phyloP scores from a whole-genome alignment of 345 rosid genomes.

The Triadica sebifera region DNA sequence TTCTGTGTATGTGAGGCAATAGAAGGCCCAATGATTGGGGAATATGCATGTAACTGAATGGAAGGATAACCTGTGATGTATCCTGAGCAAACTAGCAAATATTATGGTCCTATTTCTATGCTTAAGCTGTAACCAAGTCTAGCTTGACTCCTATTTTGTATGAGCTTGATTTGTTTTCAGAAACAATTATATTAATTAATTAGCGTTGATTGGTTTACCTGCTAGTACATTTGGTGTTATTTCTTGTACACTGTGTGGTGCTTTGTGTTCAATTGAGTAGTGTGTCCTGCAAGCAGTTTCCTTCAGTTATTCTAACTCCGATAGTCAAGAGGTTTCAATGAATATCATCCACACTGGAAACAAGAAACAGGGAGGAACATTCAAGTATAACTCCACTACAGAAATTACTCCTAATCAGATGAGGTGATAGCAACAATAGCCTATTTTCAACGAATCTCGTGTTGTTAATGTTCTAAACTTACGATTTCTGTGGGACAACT shows the following conservation, averaged over 20 bases:
- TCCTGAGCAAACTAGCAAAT: too few relatives aligned
- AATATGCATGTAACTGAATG: slow-evolving; percentile 70
- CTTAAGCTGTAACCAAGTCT: too few relatives aligned
- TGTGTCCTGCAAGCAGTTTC: slow-evolving; percentile 61
- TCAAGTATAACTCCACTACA: slow-evolving; percentile 61
- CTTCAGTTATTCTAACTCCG: slow-evolving; percentile 75
- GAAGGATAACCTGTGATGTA: too few relatives aligned
- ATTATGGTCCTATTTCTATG: too few relatives aligned
- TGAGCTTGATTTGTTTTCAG: not conserved
- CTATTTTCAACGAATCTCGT: slow-evolving; percentile 4
- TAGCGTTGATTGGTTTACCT: not conserved
- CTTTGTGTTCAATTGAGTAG: not conserved
- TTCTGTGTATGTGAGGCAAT: slow-evolving; percentile 83
- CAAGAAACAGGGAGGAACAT: slow-evolving; percentile 67
- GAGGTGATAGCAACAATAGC: slow-evolving; percentile 52
- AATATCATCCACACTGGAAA: slow-evolving; percentile 75
- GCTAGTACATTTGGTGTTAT: not conserved
- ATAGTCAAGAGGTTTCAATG: slow-evolving; percentile 75
- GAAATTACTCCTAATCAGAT: slow-evolving; percentile 89
- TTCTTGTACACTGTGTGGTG: not conserved
- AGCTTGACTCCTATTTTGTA: not conserved
- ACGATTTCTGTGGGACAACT: not conserved
- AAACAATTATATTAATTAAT: not conserved
- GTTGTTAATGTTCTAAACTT: not conserved
- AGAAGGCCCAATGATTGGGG: slow-evolving; percentile 89